These are phyloP conservation scores for Sextonia rubra DNA, from an alignment of 164 flowering plant species.

Conservation along the genomic window DNA sequence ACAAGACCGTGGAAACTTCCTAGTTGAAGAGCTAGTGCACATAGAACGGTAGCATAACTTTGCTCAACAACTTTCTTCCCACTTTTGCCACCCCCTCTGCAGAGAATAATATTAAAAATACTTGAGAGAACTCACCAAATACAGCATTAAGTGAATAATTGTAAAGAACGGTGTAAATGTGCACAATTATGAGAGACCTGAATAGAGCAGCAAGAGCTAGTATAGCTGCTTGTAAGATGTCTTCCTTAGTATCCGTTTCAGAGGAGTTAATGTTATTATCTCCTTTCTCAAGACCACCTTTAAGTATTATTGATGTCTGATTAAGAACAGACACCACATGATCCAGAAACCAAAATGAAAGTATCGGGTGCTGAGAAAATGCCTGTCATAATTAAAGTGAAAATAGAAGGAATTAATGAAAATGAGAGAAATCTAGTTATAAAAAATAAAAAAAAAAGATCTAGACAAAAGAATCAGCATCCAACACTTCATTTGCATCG, in stretches of 20 bases:
- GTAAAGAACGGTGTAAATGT: neutral
- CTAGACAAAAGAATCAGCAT: neutral
- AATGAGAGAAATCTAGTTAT: too few species aligned
- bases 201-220: constrained; percentile 86
- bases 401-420: neutral
- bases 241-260: constrained; percentile 40
- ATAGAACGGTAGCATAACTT: constrained; percentile 75
- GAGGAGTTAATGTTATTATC: constrained; percentile 31
- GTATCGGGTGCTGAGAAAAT: constrained; percentile 82
- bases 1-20: constrained; percentile 79
- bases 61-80: constrained; percentile 86
- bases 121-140: neutral
- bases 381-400: constrained; percentile 38
- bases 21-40: constrained; percentile 67
- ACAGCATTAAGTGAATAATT: neutral
- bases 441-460: too few species aligned
- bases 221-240: constrained; percentile 67
- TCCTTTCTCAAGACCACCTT: constrained; percentile 46
- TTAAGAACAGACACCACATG: constrained; percentile 63
- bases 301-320: constrained; percentile 33
- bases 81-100: constrained; percentile 94
- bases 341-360: constrained; percentile 73
- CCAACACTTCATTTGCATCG: too few species aligned
- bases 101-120: constrained; percentile 2
- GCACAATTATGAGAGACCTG: constrained; percentile 40